Conservation (phyloP, 23 red algal species). For the Gracilaria gracilis region DNA sequence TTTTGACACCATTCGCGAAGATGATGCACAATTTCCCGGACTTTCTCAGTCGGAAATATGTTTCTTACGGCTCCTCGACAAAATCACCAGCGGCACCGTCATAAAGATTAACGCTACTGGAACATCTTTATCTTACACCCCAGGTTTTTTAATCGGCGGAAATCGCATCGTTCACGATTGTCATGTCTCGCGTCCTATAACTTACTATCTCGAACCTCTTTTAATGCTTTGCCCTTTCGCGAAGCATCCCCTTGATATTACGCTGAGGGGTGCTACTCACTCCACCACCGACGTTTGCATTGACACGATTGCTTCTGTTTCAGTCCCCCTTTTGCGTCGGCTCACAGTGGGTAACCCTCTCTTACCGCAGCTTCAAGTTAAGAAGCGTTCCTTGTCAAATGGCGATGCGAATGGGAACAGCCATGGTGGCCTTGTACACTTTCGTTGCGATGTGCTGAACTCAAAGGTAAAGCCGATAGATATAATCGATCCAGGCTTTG, state of each 20-base stretch:
- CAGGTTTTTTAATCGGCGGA: conserved; percentile 74
- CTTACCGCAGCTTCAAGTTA: conserved; percentile 48
- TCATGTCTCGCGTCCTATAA: conserved; percentile 62
- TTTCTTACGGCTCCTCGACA: conserved; percentile 88
- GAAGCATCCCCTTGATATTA: conserved; percentile 62
- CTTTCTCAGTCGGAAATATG: conserved; percentile 80
- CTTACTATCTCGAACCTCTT: conserved; percentile 88
- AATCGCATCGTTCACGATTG: conserved; percentile 79
- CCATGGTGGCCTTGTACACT: conserved; percentile 56
- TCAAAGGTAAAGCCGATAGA: conserved; percentile 68
- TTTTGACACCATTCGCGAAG: conserved; percentile 54
- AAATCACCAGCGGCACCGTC: conserved; percentile 80
- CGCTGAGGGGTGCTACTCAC: conserved; percentile 78
- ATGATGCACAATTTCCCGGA: conserved; percentile 44
- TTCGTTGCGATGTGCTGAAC: conserved; percentile 71
- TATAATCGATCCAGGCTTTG: conserved; percentile 68
- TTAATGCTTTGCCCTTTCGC: conserved; percentile 83
- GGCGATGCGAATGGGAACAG: not conserved
- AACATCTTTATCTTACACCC: conserved; percentile 65
- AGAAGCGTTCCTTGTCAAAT: conserved; percentile 31
- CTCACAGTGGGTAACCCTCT: conserved; percentile 54
- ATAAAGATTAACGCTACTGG: conserved; percentile 85
- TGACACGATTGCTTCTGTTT: conserved; percentile 74
- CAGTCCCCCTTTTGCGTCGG: conserved; percentile 78
- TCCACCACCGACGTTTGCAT: conserved; percentile 49